Conservation (phyloP, 495 filamentous ascomycete genomes). For the Penicillium herquei region DNA sequence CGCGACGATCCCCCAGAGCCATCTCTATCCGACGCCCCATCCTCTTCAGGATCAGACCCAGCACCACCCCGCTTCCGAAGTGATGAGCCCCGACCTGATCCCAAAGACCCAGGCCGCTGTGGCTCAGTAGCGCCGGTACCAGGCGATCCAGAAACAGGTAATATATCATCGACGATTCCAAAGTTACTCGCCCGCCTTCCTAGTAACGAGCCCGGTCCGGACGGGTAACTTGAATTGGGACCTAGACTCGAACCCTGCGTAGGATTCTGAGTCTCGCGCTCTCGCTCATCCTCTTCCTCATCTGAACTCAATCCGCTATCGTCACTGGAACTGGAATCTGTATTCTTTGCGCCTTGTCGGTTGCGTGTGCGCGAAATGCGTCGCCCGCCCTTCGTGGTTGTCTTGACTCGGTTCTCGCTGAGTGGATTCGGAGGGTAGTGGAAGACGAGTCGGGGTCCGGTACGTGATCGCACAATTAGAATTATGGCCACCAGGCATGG, state of each 20-base stretch:
- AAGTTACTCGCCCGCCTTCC: conserved; percentile 40
- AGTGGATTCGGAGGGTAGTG: conserved; percentile 76
- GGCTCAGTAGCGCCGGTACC: conserved; percentile 23
- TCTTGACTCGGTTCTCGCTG: conserved; percentile 40
- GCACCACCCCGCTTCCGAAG: conserved; percentile 34
- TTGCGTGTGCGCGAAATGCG: conserved; percentile 34
- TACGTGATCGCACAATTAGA: conserved; percentile 75
- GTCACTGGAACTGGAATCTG: conserved; percentile 45
- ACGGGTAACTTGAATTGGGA: background rate
- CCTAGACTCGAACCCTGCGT: background rate
- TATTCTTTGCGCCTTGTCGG: conserved; percentile 31
- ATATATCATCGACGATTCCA: conserved; percentile 35
- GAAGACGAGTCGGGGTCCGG: conserved; percentile 83
- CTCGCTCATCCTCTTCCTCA: conserved; percentile 50
- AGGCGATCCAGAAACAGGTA: conserved; percentile 26
- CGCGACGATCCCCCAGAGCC: conserved; percentile 45
- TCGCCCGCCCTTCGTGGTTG: conserved; percentile 32
- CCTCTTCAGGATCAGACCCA: conserved; percentile 45
- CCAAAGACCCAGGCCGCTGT: conserved; percentile 41
- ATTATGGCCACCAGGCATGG: conserved; percentile 74
- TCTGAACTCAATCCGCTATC: conserved; percentile 47
- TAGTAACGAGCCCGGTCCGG: conserved; percentile 21
- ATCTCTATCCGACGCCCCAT: conserved; percentile 48
- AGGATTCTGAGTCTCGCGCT: conserved; percentile 11
- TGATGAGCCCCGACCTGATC: conserved; percentile 38